Base-by-base conservation (phyloP, 1,284 basidiomycete species). In the Takashimella koratensis region DNA sequence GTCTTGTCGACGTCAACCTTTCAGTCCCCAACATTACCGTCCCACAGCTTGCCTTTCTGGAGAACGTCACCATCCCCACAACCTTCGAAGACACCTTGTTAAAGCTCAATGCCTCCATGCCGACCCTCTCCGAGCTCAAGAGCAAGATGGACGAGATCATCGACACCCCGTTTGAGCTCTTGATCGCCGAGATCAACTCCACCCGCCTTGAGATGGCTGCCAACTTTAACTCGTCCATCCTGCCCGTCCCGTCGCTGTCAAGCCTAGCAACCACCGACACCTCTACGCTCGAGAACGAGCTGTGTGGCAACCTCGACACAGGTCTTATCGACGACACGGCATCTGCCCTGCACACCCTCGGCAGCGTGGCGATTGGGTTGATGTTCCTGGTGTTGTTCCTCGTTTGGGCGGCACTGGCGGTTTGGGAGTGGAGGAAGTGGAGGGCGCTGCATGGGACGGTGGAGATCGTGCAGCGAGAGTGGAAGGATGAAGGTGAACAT, bases 171-270 rank as follows among this genome's bases (percentile, higher is more conserved):
- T 94, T 97, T 66, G 87, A 94, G 64, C 78, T 83, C 2, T 75
- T 96, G 48, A 93, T 90, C 73, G 78, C 82, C 57, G 88, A 93
- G 51, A 91, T 97, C 73, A 94, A 94, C 68, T 80, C 84, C 51
- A 93, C 90, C 0, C 87, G 94, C 59, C 68, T 80, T n/a, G 80
- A 81, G 13, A 67, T 76, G 46, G 70, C 71, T 2, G 79, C 89
- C 30, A 77, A 76, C 21, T 87, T 91, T 73, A 82, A 89, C 66
- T 79, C 83, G 24, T 82, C 84, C 13, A 74, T 83, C 4, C 80
- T 94, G 19, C 87, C 90, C 5, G 81, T 92, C 1, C 90, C 23
- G 85, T 65, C 64, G 39, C 60, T 73, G 3, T 49, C 62, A 2
- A 45, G 62, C 1, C 59, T 73, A 1, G 57, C 64, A 1, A 58